A percentile compares a stretch with the other conserved stretches of the same genome.
Conservation (phyloP, 306 rosid species). For the Dalbergia oliveri region DNA sequence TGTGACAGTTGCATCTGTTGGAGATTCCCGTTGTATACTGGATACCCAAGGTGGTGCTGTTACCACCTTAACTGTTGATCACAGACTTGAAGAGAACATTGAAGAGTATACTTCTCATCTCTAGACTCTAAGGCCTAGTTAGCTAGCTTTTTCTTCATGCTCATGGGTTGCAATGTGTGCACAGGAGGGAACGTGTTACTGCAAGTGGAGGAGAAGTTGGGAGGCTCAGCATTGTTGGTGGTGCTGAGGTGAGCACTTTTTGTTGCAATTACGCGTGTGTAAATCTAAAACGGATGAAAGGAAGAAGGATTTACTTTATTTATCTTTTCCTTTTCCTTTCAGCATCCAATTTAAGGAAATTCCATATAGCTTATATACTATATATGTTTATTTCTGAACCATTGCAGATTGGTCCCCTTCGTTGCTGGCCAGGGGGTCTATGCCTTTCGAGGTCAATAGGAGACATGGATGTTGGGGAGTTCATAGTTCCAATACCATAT, state of each 20-base stretch:
- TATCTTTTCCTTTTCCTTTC: background rate
- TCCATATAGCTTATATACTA: conserved; percentile 20
- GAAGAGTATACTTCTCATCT: conserved; percentile 72
- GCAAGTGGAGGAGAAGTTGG: conserved; percentile 99
- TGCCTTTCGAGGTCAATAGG: conserved; percentile 98
- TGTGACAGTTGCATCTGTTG: conserved; percentile 97
- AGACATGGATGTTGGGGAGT: conserved; percentile 99
- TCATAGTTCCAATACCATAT: conserved; percentile 89
- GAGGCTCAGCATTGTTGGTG: conserved; percentile 91
- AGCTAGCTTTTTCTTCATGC: conserved; percentile 30
- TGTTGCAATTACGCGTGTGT: background rate
- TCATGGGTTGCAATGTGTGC: conserved; percentile 26
- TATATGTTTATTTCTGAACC: conserved; percentile 42
- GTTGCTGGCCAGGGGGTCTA: conserved; percentile 99
- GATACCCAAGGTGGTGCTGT: conserved; percentile 93
- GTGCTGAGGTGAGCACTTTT: conserved; percentile 78
- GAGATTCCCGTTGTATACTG: conserved; percentile 94
- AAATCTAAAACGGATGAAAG: conserved; percentile 14
- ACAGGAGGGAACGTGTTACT: conserved; percentile 93
- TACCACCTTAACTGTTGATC: conserved; percentile 89
- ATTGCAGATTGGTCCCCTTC: conserved; percentile 95
- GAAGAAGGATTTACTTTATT: background rate
- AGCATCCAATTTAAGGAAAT: conserved; percentile 14
- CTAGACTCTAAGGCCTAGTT: conserved; percentile 3
- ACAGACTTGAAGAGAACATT: conserved; percentile 90